Evolutionary conservation across 441 rosid genomes (phyloP), one percentile per base, ranked within the genome.

Genomic region (Bocquillonia castaneifolia): DNA sequence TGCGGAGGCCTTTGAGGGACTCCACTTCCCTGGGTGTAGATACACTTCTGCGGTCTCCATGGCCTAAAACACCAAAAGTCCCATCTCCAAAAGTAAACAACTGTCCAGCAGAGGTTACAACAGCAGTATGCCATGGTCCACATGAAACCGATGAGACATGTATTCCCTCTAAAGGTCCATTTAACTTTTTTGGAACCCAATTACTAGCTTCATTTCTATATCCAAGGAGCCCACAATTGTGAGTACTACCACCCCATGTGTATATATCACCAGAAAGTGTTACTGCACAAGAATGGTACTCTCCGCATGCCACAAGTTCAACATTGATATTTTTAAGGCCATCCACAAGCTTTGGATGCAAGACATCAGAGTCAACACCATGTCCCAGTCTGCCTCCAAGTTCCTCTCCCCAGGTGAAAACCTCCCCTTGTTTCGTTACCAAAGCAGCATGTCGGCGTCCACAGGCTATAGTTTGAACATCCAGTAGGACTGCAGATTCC

Each of bases 111-210:
- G 99, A 94, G 52, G 97, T 90, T 55, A 90, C 95, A 42, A 90
- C 87, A 62, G 96, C 97, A 37, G 97, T 92, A 77, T 94, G 99
- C 97, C 97, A 94, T 72, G 98, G 97, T 74, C 99, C 99, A 80
- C 99, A 94, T 67, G 98, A 90, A 72, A 94, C 83, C 32, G 83
- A 92, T 28, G 98, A 90, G 67, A 94, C 98, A 69, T 88, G 99
- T 76, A 92, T 78, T 56, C 98, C 99, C 76, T 92, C 99, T 78
- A 92, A 71, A 67, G 92, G 94, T 64, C 92, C 97, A 80, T 83
- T 84, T 45, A 92, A 86, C 74, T 85, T 89, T 85, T 88, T 94
- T 39, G 99, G 97, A 47, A 78, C 64, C 81, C 81, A 78, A 67
- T 86, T 96, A 77, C 94, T 87, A 29, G 87, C 92, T 69, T 87